These are phyloP conservation scores for Stagonosporopsis cucurbitacearum DNA, from an alignment of 2,329 filamentous ascomycete genomes.

Conservation along the genomic window DNA sequence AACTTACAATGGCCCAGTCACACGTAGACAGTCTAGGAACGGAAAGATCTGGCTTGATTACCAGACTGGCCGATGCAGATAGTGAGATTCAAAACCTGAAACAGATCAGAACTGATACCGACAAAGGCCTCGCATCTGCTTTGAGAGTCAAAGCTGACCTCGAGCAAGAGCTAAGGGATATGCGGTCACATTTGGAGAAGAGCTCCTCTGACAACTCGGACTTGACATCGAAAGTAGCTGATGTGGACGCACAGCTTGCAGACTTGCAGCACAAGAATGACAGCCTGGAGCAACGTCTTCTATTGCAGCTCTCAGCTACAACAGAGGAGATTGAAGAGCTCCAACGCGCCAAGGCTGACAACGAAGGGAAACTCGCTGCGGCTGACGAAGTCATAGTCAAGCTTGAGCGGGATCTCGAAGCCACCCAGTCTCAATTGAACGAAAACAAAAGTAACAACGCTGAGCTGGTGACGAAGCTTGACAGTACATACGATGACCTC, in stretches of 20 bases:
- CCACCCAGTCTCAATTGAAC: neutral
- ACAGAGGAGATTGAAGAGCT: conserved; percentile 26
- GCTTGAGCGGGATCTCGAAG: conserved; percentile 4
- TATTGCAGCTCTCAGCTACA: conserved; percentile 22
- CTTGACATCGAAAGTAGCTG: neutral
- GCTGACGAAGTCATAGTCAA: neutral
- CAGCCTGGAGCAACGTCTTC: neutral
- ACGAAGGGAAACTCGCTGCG: conserved; percentile 5
- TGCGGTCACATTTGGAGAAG: conserved; percentile 1
- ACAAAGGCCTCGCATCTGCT: neutral
- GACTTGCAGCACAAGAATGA: neutral
- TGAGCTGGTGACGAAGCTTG: neutral
- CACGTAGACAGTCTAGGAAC: conserved; percentile 19
- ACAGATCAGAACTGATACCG: conserved; percentile 17
- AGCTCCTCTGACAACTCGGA: neutral
- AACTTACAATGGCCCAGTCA: conserved; percentile 16
- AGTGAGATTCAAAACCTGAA: conserved; percentile 24
- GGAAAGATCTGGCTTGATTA: conserved; percentile 21
- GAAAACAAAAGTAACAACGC: neutral
- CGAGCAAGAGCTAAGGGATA: neutral
- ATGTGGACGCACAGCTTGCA: neutral
- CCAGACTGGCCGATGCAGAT: conserved; percentile 28
- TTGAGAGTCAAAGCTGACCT: neutral
- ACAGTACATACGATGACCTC: neutral
- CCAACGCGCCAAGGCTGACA: conserved; percentile 18